A percentile compares a stretch with the other conserved stretches of the same genome.
Evolutionary conservation across 2,329 filamentous ascomycete genomes (phyloP).

Genomic region (Periconia sp.): DNA sequence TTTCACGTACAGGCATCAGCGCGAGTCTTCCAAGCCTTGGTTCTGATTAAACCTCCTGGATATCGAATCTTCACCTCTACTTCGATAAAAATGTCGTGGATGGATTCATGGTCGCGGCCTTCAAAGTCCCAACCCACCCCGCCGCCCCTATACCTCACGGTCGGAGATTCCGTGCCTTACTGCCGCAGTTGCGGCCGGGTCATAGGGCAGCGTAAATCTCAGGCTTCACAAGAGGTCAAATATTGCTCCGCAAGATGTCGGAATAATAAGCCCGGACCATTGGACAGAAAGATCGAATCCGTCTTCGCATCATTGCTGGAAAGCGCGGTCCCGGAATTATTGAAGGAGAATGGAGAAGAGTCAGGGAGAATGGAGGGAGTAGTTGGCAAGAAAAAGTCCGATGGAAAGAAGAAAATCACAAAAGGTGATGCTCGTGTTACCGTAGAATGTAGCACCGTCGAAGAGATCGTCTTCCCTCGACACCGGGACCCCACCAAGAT

Average conservation of each 20-base stretch:
- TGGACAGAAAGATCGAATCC: slow-evolving; percentile 61
- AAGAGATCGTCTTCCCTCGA: slow-evolving; percentile 58
- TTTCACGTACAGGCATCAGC: too few relatives aligned
- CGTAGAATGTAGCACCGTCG: slow-evolving; percentile 58
- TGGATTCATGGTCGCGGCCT: slow-evolving; percentile 56
- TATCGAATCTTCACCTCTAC: too few relatives aligned
- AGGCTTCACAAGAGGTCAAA: slow-evolving; percentile 50
- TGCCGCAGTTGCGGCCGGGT: slow-evolving; percentile 64
- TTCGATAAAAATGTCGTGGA: slow-evolving; percentile 53
- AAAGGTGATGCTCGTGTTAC: slow-evolving; percentile 61
- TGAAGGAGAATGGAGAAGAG: slow-evolving; percentile 28
- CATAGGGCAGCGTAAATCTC: slow-evolving; percentile 52
- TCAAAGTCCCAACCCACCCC: slow-evolving; percentile 52
- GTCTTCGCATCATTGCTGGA: slow-evolving; percentile 53
- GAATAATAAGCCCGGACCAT: slow-evolving; percentile 55
- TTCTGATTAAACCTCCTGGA: too few relatives aligned
- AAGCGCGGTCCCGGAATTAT: slow-evolving; percentile 34
- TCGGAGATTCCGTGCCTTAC: slow-evolving; percentile 58
- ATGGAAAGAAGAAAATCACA: slow-evolving; percentile 35
- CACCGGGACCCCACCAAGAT: slow-evolving; percentile 53
- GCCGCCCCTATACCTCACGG: slow-evolving; percentile 61
- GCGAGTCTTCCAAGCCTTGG: too few relatives aligned
- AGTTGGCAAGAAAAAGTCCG: slow-evolving; percentile 20
- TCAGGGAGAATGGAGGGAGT: not conserved
- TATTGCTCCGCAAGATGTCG: slow-evolving; percentile 66